Evolutionary conservation across 352 stramenopile species (phyloP), one percentile per base, ranked within the genome.

Genomic region (Globisporangium paroecandrum): DNA sequence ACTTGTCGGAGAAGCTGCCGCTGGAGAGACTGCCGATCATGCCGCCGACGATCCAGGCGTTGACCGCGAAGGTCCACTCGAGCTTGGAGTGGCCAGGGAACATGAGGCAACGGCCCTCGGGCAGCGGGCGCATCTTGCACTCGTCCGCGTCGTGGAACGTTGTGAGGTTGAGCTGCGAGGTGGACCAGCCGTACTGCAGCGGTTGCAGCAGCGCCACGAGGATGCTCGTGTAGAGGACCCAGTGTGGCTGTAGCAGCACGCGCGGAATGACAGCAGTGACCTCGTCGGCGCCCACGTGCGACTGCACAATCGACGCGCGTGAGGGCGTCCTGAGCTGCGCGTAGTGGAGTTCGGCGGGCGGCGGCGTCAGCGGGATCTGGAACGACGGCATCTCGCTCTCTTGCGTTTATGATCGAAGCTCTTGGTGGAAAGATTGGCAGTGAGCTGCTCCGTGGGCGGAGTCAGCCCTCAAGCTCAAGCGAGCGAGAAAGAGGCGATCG

Each of bases 131-230:
- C 3, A 66, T 64, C 25, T 69, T 63, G 62, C 78, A 87, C 22
- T 72, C 74, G 38, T 68, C 64, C n/a, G 74, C 36, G 68, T 77
- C 61, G 53, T 81, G 58, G 57, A 79, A 87, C 6, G 68, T 68
- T 18, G 68, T 73, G 34, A 80, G 69, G 70, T 87, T 87, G 70
- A 91, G 70, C 59, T 94, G 85, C 12, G 77, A 78, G 5, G 82
- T 79, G 12, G 77, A 82, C 85, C 79, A 87, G 22, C 79, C 77
- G 61, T 75, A 80, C 69, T 87, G 79, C 34, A 81, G 51, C 9
- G 79, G 61, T 43, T 83, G 79, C 25, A 92, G 58, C 47, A 89
- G 56, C 49, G 72, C 68, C 25, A 94, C 69, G 6, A 76, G 36
- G 7, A 81, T 68, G 49, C 83, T 93, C 27, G 73, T 68, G 68